Evolutionary conservation across 1,139 yeast genomes (phyloP), one percentile per base, ranked within the genome.

Genomic region (Geotrichum reessii): DNA sequence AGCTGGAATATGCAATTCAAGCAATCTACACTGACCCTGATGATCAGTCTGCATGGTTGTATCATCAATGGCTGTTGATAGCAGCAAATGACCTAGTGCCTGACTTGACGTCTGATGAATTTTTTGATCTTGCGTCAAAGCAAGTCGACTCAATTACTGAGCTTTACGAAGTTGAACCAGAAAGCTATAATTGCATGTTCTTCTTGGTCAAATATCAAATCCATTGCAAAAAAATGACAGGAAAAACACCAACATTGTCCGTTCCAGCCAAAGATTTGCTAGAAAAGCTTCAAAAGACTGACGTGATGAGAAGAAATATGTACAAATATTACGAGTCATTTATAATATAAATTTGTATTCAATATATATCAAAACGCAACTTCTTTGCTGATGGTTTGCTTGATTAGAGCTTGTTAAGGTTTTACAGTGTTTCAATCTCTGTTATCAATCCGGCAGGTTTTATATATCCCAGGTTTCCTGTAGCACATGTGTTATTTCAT

Each of bases 11-110:
- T 64, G 78, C 90, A 53, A 85, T 85, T 60, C 87, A 90, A 31
- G 99, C 98, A 0, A 82, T 91, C 74, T 90, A 85, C 68, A 90
- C 96, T 65, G 98, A 93, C 70, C 92, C 96, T 0, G 95, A 89
- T 53, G 98, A 93, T 69, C 93, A 95, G 54, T 87, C 97, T 0
- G 86, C 90, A 0, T 93, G 99, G 98, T 79, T 87, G 3, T 93
- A 92, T 71, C 78, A 89, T 60, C 81, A 85, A 56, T 93, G 98
- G 98, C 75, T 93, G 22, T 72, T 91, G 12, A 80, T 85, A 5
- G 81, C 81, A 46, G 77, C 78, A 1, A 74, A 82, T 22, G 79
- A 84, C 57, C 75, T 78, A 1, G 62, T 64, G 1, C 62, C 65
- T 11, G 64, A 66, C 8, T 60, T 74, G 42, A 58, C 68, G 1